Conservation (phyloP, 2,329 filamentous ascomycete species). For the Penicillium brasilianum region DNA sequence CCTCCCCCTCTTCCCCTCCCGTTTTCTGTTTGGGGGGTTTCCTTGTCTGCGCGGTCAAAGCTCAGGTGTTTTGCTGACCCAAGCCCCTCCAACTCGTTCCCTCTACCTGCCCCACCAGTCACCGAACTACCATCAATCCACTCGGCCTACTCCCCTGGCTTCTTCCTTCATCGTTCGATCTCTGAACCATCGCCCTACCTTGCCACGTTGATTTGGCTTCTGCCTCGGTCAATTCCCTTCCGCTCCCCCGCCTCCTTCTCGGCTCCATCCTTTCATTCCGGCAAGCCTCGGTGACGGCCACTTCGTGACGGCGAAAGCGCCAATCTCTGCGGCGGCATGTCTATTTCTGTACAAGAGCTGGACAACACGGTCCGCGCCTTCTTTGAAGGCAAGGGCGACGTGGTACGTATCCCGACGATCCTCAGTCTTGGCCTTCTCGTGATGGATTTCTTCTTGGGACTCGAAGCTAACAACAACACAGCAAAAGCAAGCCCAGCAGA, state of each 20-base stretch:
- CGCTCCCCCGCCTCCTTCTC: conserved; percentile 10
- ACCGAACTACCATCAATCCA: conserved; percentile 11
- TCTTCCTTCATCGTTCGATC: conserved; percentile 1
- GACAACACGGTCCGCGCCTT: conserved; percentile 96
- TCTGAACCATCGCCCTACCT: conserved; percentile 9
- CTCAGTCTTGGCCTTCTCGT: conserved; percentile 41
- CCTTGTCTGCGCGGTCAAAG: conserved; percentile 15
- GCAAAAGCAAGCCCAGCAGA: conserved; percentile 96
- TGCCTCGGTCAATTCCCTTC: conserved; percentile 20
- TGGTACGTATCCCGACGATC: conserved; percentile 64
- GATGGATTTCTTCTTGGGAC: not conserved
- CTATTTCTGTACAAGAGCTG: conserved; percentile 85
- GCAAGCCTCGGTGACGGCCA: conserved; percentile 22
- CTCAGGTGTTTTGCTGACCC: conserved; percentile 21
- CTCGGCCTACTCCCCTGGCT: conserved; percentile 11
- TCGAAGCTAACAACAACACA: conserved; percentile 44
- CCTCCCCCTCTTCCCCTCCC: not conserved
- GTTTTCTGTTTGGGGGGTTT: conserved; percentile 5
- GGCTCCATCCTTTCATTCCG: conserved; percentile 13
- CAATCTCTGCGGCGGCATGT: conserved; percentile 56
- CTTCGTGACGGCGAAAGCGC: conserved; percentile 37
- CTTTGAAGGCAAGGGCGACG: conserved; percentile 93
- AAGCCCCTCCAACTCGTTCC: conserved; percentile 25
- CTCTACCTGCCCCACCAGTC: conserved; percentile 35
- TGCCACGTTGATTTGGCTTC: conserved; percentile 18